Percentiles rank a stretch among this genome's conserved stretches.
These are phyloP conservation scores for Alopecurus myosuroides DNA, from an alignment of 176 grass and related monocot genomes.

Conservation along the genomic window DNA sequence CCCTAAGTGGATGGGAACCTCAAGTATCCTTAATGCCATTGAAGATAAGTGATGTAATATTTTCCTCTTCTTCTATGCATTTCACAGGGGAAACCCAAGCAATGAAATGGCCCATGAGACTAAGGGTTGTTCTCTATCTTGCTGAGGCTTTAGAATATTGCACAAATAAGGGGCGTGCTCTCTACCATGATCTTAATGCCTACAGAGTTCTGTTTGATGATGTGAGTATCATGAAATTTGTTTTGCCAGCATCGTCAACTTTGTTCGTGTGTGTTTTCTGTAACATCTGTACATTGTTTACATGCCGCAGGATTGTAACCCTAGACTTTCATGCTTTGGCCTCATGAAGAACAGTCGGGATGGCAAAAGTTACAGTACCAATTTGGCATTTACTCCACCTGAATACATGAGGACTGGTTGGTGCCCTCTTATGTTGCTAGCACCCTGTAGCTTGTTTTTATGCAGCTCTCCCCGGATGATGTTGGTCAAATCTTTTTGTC, in stretches of 20 bases:
- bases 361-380: constrained; percentile 99
- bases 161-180: constrained; percentile 71
- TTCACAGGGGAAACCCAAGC: constrained; percentile 88
- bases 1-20: background rate
- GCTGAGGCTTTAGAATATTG: constrained; percentile 95
- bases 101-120: constrained; percentile 98
- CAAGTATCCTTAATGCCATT: constrained; percentile 3
- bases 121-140: constrained; percentile 94
- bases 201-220: constrained; percentile 97
- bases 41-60: constrained; percentile 2
- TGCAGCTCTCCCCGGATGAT: background rate
- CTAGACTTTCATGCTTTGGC: constrained; percentile 98
- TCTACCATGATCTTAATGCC: constrained; percentile 99
- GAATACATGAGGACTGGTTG: constrained; percentile 99
- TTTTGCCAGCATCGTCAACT: constrained; percentile 14
- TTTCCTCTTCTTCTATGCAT: constrained; percentile 26
- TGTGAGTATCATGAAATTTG: constrained; percentile 44
- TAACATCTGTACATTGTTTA: constrained; percentile 19
- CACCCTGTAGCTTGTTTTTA: constrained; percentile 7
- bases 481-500: background rate
- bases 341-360: constrained; percentile 99
- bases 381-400: constrained; percentile 97
- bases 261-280: background rate
- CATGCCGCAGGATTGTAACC: constrained; percentile 74
- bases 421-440: constrained; percentile 17